phyloP scores from a whole-genome alignment of 371 early-diverging fungal species.

The Capniomyces stellatus region DNA sequence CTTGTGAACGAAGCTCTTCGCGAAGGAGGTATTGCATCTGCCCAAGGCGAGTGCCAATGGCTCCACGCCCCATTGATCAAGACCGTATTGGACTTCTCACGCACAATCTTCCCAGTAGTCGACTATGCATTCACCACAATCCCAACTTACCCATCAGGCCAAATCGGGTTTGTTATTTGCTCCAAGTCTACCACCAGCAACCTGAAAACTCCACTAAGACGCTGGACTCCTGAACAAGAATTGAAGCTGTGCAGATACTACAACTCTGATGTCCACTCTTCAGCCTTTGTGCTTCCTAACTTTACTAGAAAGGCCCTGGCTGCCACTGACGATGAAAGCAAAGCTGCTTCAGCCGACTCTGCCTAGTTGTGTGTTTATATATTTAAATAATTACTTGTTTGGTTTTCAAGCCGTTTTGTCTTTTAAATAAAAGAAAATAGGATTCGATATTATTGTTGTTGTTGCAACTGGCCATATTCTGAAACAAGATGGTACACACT shows the following conservation, averaged over 20 bases:
- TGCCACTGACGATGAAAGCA: background rate
- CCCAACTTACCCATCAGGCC: conserved; percentile 93
- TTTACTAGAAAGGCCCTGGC: conserved; percentile 40
- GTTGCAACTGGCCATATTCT: no score
- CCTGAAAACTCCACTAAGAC: conserved; percentile 58
- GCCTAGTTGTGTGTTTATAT: background rate
- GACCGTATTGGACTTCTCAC: conserved; percentile 58
- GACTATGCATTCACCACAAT: conserved; percentile 85
- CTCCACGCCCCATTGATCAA: conserved; percentile 80
- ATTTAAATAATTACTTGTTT: no score
- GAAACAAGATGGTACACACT: no score
- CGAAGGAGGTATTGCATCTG: conserved; percentile 77
- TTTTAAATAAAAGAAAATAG: no score
- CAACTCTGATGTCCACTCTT: conserved; percentile 80
- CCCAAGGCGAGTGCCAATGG: conserved; percentile 97
- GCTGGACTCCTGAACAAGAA: conserved; percentile 60
- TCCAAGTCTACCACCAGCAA: conserved; percentile 54
- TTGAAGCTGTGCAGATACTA: conserved; percentile 71
- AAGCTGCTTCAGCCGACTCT: background rate
- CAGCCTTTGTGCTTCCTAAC: conserved; percentile 80
- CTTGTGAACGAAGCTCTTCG: conserved; percentile 81
- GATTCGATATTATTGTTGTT: no score
- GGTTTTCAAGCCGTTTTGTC: no score
- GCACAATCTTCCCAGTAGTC: conserved; percentile 65
- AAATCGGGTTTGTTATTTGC: conserved; percentile 88